Evolutionary conservation across 2,329 filamentous ascomycete genomes (phyloP).

Genomic region (Colletotrichum sp.): DNA sequence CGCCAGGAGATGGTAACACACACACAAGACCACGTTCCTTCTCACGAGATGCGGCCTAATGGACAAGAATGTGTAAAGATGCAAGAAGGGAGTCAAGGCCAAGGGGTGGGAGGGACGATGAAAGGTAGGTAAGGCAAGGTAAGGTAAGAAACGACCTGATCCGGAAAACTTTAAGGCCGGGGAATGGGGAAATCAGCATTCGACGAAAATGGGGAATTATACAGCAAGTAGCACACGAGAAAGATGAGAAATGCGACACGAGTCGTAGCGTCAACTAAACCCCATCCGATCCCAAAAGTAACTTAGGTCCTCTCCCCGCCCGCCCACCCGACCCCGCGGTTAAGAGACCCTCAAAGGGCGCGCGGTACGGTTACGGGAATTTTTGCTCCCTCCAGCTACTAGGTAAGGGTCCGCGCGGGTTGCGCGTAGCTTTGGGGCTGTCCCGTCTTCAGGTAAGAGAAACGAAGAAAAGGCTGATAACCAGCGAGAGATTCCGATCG

Average conservation of each 20-base stretch:
- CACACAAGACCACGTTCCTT: not conserved
- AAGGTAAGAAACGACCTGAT: not conserved
- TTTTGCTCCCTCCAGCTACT: not conserved
- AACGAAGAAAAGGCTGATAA: not conserved
- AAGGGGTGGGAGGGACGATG: not conserved
- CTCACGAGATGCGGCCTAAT: not conserved
- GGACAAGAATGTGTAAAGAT: not conserved
- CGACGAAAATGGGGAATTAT: not conserved
- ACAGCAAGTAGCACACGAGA: not conserved
- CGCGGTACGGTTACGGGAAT: not conserved
- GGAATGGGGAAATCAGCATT: not conserved
- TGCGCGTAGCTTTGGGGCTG: not conserved
- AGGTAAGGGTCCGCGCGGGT: not conserved
- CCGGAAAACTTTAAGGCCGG: not conserved
- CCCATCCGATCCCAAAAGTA: not conserved
- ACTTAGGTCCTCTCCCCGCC: not conserved
- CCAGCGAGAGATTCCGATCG: constrained; percentile 12
- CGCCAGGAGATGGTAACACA: not conserved
- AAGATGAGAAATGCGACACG: not conserved
- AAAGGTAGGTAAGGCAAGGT: not conserved
- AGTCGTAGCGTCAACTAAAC: not conserved
- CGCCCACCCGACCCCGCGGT: not conserved
- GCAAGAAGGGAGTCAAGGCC: not conserved
- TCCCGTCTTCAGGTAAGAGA: not conserved
- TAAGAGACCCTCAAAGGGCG: not conserved